phyloP scores from a whole-genome alignment of 2,329 filamentous ascomycete species.

The Huntiella omanensis region DNA sequence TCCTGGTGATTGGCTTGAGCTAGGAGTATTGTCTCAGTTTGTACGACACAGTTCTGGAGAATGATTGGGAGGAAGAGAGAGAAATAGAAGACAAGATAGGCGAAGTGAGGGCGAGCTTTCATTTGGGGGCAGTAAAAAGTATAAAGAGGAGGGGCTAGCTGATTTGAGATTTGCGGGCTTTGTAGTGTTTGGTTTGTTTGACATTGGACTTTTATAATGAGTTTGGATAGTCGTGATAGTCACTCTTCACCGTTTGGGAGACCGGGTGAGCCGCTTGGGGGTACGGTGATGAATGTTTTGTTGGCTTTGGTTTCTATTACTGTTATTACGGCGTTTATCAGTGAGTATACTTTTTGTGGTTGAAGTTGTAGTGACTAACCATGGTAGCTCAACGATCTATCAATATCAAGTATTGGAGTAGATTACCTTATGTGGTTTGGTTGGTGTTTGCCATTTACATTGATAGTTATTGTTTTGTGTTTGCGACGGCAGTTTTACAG shows the following conservation, averaged over 20 bases:
- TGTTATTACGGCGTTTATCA: slow-evolving; percentile 20
- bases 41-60: neutral
- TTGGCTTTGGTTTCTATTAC: slow-evolving; percentile 19
- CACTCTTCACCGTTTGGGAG: slow-evolving; percentile 1
- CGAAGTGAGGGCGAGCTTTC: neutral
- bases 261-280: slow-evolving; percentile 16
- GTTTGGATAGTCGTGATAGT: neutral
- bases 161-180: neutral
- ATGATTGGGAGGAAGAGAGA: neutral
- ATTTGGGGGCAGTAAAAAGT: neutral
- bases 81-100: neutral
- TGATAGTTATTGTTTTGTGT: slow-evolving; percentile 41
- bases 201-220: neutral
- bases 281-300: slow-evolving; percentile 20
- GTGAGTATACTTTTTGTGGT: slow-evolving; percentile 14
- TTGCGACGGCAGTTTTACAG: slow-evolving; percentile 35
- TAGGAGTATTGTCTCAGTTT: neutral
- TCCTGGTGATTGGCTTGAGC: neutral
- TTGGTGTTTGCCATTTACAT: slow-evolving; percentile 39
- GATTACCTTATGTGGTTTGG: slow-evolving; percentile 24
- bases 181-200: neutral
- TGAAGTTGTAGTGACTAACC: neutral
- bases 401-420: slow-evolving; percentile 11
- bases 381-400: slow-evolving; percentile 8
- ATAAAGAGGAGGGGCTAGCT: neutral